Base-by-base conservation (phyloP, 495 filamentous ascomycete species). In the Hyaloscypha finlandica region DNA sequence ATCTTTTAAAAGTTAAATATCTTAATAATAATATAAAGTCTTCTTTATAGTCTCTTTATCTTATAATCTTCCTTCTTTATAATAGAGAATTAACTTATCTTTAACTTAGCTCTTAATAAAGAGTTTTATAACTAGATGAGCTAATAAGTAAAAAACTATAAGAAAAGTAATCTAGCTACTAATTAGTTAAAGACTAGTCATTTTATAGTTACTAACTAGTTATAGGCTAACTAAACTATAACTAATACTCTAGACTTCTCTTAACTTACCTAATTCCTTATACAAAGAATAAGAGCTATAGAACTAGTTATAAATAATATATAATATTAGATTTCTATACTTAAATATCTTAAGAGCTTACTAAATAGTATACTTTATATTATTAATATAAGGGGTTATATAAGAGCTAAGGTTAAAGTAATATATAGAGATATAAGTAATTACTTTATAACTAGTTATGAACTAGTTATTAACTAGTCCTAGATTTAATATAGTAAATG, bases 341-440 rank as follows among this genome's bases (percentile, higher is more conserved):
- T 2, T 48, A 48, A 48, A 48, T 48, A 48, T 48, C 42, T 2
- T 48, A 48, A 48, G 42, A 48, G 12, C 42, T 48, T 48, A 48
- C n/a, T 48, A 48, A 48, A 48, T 48, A 48, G 42, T 11, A n/a
- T 48, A 48, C 42, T 48, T 48, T 48, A 48, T 48, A 48, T 48
- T 48, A 48, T 48, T 48, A 48, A 48, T 48, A 48, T 48, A 48
- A 48, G 42, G 42, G 2, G 42, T 48, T 48, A 48, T 48, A 48
- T 48, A 48, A n/a, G 1, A 48, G 42, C 1, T 1, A 12, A 48
- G n/a, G 2, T 48, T 48, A 48, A 48, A n/a, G 42, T 12, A 12
- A 48, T 48, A n/a, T 48, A 48, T 48, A 48, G 11, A 48, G 2
- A 48, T 48, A 48, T 48, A 48, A 48, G 42, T 48, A 1, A 48